Conservation (phyloP, 2,329 filamentous ascomycete species). For the Plectosphaerella sp. region DNA sequence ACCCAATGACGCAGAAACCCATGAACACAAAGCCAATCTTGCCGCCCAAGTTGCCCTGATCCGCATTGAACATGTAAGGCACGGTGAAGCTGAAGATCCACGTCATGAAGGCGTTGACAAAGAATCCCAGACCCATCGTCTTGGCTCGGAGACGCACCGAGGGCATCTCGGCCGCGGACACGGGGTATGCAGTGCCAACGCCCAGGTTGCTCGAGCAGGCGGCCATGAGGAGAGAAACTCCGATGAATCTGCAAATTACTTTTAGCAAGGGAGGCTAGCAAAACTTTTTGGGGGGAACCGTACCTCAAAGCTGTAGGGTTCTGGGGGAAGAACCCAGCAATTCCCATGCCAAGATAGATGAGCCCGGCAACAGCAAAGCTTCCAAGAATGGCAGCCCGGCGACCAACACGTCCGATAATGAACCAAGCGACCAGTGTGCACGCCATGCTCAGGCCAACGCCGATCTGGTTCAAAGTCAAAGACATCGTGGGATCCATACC, state of each 20-base stretch:
- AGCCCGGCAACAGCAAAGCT: background rate
- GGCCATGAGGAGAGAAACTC: background rate
- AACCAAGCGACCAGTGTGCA: background rate
- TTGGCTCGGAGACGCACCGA: constrained; percentile 41
- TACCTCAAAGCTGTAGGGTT: background rate
- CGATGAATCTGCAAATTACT: background rate
- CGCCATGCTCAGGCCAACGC: background rate
- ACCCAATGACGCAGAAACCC: background rate
- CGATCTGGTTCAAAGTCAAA: background rate
- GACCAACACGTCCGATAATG: background rate
- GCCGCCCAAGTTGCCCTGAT: background rate
- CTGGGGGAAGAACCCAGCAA: background rate
- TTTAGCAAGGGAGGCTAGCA: background rate
- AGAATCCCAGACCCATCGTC: constrained; percentile 39
- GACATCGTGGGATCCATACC: background rate
- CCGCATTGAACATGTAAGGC: background rate
- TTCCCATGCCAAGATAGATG: background rate
- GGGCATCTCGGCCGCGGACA: constrained; percentile 37
- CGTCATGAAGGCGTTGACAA: constrained; percentile 19
- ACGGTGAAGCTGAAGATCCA: background rate
- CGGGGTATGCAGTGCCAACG: constrained; percentile 34
- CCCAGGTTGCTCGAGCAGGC: constrained; percentile 6
- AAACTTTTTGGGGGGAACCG: too few species aligned
- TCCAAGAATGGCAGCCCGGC: background rate
- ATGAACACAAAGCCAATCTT: background rate